Percentiles rank a stretch among this genome's conserved stretches.
phyloP scores from a whole-genome alignment of 768 basidiomycete genomes.

The Arthromyces matolae region DNA sequence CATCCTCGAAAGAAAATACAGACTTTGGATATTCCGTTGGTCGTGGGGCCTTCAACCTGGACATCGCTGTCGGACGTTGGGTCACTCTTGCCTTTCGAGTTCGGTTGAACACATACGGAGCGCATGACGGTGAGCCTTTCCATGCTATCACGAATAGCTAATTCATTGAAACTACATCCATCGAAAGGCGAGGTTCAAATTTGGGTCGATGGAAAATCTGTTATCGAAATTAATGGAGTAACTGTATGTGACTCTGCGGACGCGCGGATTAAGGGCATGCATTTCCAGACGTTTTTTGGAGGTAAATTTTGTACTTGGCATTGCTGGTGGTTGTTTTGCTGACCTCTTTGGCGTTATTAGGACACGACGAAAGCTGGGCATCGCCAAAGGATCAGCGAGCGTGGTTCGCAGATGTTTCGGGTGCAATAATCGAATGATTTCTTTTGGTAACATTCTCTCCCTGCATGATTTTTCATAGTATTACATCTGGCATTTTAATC shows the following conservation, averaged over 20 bases:
- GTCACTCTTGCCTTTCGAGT: slow-evolving; percentile 61
- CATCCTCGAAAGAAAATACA: slow-evolving; percentile 43
- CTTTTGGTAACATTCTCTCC: background rate
- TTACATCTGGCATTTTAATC: no score
- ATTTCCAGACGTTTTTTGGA: slow-evolving; percentile 79
- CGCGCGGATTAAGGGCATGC: slow-evolving; percentile 60
- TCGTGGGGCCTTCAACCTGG: slow-evolving; percentile 56
- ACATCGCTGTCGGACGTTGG: slow-evolving; percentile 54
- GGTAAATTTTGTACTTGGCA: slow-evolving; percentile 33
- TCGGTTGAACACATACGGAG: slow-evolving; percentile 60
- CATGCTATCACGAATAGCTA: background rate
- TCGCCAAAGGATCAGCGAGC: slow-evolving; percentile 51
- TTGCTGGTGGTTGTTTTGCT: background rate
- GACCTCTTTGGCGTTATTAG: slow-evolving; percentile 28
- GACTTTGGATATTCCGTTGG: slow-evolving; percentile 69
- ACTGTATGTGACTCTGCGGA: slow-evolving; percentile 40
- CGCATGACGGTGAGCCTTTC: slow-evolving; percentile 46
- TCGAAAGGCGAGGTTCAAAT: slow-evolving; percentile 59
- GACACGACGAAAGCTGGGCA: slow-evolving; percentile 55
- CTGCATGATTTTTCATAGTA: no score
- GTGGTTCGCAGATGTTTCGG: slow-evolving; percentile 53
- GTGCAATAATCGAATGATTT: slow-evolving; percentile 29
- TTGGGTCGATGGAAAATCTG: slow-evolving; percentile 57
- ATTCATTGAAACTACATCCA: background rate
- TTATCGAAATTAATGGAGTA: slow-evolving; percentile 48